These are phyloP conservation scores for Gardenia jasminoides DNA, from an alignment of 257 asterid species.

Conservation along the genomic window DNA sequence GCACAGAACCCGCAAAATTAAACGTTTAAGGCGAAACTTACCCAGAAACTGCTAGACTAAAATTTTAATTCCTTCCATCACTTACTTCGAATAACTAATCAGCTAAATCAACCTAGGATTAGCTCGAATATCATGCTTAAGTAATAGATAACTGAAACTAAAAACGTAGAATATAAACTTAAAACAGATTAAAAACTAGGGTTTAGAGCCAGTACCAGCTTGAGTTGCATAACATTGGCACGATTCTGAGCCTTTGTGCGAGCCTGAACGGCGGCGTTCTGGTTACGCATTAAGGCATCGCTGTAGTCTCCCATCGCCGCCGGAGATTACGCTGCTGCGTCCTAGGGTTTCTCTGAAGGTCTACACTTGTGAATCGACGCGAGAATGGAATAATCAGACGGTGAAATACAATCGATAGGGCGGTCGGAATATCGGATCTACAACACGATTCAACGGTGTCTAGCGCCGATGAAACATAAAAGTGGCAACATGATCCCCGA, in stretches of 20 bases:
- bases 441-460: background rate
- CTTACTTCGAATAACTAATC: background rate
- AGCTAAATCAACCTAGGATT: background rate
- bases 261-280: slow-evolving; percentile 87
- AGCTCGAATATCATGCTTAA: slow-evolving; percentile 4
- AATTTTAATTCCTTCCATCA: background rate
- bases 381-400: slow-evolving; percentile 9
- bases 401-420: slow-evolving; percentile 1
- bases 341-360: slow-evolving; percentile 22
- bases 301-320: slow-evolving; percentile 77
- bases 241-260: slow-evolving; percentile 94
- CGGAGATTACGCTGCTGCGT: slow-evolving; percentile 8
- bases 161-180: background rate
- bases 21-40: no score
- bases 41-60: background rate
- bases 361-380: background rate
- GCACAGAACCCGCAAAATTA: background rate
- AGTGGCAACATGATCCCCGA: slow-evolving; percentile 13
- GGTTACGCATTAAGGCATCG: slow-evolving; percentile 90
- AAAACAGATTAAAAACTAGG: background rate
- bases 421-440: slow-evolving; percentile 19
- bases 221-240: slow-evolving; percentile 90
- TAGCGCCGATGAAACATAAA: background rate
- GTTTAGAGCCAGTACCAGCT: slow-evolving; percentile 48
- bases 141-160: background rate